phyloP scores from a whole-genome alignment of 306 rosid species.

The Acmispon strigosus region DNA sequence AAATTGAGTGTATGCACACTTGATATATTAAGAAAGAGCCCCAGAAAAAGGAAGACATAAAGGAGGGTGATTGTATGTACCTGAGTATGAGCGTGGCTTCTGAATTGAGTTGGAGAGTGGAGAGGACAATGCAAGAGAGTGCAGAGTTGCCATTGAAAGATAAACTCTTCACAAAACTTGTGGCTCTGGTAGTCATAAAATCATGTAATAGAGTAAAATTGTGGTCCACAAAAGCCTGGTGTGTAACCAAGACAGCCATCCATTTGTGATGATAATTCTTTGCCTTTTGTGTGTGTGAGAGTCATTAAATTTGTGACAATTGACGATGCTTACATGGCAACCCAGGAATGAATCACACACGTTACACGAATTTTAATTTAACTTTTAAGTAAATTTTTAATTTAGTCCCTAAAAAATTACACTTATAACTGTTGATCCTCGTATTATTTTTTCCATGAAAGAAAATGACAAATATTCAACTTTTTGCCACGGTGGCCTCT shows the following conservation, averaged over 20 bases:
- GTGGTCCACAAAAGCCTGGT: constrained; percentile 42
- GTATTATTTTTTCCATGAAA: too few relatives aligned
- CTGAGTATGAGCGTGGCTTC: constrained; percentile 48
- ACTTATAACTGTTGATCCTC: too few relatives aligned
- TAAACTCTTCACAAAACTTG: background rate
- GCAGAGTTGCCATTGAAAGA: constrained; percentile 67
- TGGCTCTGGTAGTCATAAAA: background rate
- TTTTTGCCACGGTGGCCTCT: too few relatives aligned
- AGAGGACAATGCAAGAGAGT: constrained; percentile 65
- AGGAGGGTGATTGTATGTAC: constrained; percentile 39
- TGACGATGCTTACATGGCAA: constrained; percentile 19
- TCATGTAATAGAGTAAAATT: constrained; percentile 9
- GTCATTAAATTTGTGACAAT: background rate
- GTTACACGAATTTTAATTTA: background rate
- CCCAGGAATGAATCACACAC: background rate
- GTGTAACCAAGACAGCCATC: constrained; percentile 70
- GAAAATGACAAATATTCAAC: too few relatives aligned
- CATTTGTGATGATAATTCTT: constrained; percentile 32
- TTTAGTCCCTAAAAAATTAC: too few relatives aligned
- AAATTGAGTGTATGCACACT: background rate
- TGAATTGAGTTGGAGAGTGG: constrained; percentile 51
- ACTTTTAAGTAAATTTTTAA: too few relatives aligned
- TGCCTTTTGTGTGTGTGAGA: background rate
- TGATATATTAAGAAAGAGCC: background rate
- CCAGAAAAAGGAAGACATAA: too few relatives aligned